Evolutionary conservation across 2,329 filamentous ascomycete genomes (phyloP).

Genomic region (Fusarium irregulare): DNA sequence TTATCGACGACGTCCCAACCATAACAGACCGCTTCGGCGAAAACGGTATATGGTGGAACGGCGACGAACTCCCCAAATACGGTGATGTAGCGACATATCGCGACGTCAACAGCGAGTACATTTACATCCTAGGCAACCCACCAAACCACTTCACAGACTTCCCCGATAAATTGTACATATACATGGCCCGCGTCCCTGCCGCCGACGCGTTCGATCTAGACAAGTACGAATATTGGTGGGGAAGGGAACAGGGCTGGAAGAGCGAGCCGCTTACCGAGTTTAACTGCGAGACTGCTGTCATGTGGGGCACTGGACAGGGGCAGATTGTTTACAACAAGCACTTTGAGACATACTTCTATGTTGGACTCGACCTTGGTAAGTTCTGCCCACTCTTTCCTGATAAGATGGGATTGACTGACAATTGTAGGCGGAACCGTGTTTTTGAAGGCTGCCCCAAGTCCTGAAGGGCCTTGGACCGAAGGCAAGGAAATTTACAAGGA

Average conservation of each 20-base stretch:
- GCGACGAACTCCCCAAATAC: conserved; percentile 47
- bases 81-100: conserved; percentile 54
- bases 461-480: conserved; percentile 52
- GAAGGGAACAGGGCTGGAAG: conserved; percentile 52
- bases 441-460: conserved; percentile 34
- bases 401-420: fast-evolving
- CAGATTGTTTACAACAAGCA: conserved; percentile 53
- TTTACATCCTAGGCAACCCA: conserved; percentile 54
- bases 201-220: conserved; percentile 51
- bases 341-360: conserved; percentile 52
- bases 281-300: conserved; percentile 51
- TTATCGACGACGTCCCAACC: conserved; percentile 50
- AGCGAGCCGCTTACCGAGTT: conserved; percentile 47
- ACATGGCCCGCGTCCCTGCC: conserved; percentile 52
- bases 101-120: conserved; percentile 53
- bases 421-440: conserved; percentile 17
- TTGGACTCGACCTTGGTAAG: conserved; percentile 45
- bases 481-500: conserved; percentile 52
- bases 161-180: conserved; percentile 47
- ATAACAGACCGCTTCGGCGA: conserved; percentile 49
- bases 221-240: conserved; percentile 57
- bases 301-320: conserved; percentile 54
- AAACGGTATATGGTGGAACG: conserved; percentile 52
- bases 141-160: conserved; percentile 48
- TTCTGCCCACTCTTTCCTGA: fast-evolving